A percentile compares a stretch with the other conserved stretches of the same genome.
phyloP scores from a whole-genome alignment of 192 early-diverging fungal species.

The Podila epigama region DNA sequence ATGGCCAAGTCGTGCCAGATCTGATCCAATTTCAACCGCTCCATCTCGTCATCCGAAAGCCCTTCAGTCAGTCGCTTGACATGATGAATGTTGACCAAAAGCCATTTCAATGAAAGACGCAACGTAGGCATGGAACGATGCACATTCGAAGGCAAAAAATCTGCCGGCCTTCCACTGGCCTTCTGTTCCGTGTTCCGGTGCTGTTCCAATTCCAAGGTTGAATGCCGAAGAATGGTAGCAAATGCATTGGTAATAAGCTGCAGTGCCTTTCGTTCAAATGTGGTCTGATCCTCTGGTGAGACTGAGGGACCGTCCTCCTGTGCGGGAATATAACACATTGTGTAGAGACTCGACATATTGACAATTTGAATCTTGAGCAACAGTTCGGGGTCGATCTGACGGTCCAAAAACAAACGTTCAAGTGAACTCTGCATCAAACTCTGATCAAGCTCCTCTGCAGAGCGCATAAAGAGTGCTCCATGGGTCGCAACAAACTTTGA shows the following conservation, averaged over 20 bases:
- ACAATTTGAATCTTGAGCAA: constrained; percentile 49
- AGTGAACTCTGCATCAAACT: constrained; percentile 13
- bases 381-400: constrained; percentile 32
- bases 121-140: constrained; percentile 41
- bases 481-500: constrained; percentile 49
- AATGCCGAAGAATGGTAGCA: constrained; percentile 39
- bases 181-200: constrained; percentile 42
- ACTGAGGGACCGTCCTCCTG: constrained; percentile 28
- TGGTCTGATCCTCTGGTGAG: constrained; percentile 21
- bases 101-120: constrained; percentile 39
- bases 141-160: constrained; percentile 40
- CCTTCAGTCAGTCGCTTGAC: constrained; percentile 44
- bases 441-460: constrained; percentile 23
- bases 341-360: constrained; percentile 48
- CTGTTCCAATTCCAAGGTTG: constrained; percentile 19
- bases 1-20: constrained; percentile 19
- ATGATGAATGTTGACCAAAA: constrained; percentile 43
- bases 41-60: constrained; percentile 11
- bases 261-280: constrained; percentile 32
- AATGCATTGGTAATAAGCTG: constrained; percentile 30
- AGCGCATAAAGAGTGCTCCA: constrained; percentile 46
- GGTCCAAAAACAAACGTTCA: constrained; percentile 26
- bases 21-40: constrained; percentile 17
- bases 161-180: constrained; percentile 23
- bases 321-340: constrained; percentile 40